Percentiles rank a stretch among this genome's conserved stretches.
Conservation (phyloP, 129 eudicot species). For the Artemisia tridentata region DNA sequence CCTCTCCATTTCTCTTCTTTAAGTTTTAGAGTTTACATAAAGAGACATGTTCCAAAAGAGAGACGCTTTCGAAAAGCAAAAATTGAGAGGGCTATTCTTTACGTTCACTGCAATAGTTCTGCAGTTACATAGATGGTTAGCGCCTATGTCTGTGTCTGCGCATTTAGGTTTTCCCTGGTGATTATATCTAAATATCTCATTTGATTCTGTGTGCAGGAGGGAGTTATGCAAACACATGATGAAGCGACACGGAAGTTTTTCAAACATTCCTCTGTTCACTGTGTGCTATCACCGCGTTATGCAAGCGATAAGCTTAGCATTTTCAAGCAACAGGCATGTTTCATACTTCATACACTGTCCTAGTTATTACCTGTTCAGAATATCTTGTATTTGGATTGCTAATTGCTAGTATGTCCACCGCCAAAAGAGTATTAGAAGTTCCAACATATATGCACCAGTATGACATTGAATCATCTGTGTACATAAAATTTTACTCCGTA, state of each 20-base stretch:
- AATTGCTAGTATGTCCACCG: background rate
- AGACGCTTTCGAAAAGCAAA: too few species aligned
- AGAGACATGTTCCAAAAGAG: background rate
- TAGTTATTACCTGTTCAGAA: slow-evolving; percentile 12
- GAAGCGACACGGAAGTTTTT: slow-evolving; percentile 75
- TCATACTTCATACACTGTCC: slow-evolving; percentile 24
- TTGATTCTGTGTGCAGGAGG: slow-evolving; percentile 48
- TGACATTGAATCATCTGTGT: background rate
- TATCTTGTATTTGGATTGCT: slow-evolving; percentile 9
- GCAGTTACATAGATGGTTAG: background rate
- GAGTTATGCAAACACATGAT: slow-evolving; percentile 91
- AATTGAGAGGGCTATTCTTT: background rate
- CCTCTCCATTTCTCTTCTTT: too few species aligned
- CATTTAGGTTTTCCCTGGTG: background rate
- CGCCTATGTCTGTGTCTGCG: background rate
- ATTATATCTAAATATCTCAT: slow-evolving; percentile 9
- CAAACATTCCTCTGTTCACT: slow-evolving; percentile 85
- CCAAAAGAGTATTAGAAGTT: background rate
- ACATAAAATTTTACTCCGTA: background rate
- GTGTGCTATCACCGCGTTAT: slow-evolving; percentile 77
- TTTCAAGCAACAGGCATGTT: slow-evolving; percentile 86
- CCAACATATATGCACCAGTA: background rate
- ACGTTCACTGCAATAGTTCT: background rate
- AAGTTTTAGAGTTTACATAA: too few species aligned
- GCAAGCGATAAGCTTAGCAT: slow-evolving; percentile 91